A percentile compares a stretch with the other conserved stretches of the same genome.
phyloP scores from a whole-genome alignment of 1,284 basidiomycete species.

The Trichosporon asahii region DNA sequence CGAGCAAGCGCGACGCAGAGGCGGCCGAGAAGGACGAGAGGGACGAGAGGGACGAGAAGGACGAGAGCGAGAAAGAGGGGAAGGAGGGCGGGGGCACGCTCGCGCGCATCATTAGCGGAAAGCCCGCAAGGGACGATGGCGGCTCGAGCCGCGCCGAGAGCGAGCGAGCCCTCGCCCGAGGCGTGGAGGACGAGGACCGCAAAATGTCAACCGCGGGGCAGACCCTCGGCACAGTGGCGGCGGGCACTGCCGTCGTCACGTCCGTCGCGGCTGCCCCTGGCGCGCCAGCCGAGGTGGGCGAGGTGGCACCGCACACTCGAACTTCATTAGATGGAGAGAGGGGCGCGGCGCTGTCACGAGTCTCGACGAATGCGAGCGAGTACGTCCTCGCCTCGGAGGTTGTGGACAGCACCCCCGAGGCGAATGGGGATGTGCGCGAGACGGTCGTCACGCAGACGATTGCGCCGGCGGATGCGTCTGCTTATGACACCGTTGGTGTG shows the following conservation, averaged over 20 bases:
- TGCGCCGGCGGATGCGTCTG: neutral
- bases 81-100: neutral
- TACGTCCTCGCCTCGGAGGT: neutral
- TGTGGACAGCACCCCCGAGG: too few relatives aligned
- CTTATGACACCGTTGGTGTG: too few relatives aligned
- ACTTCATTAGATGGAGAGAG: neutral
- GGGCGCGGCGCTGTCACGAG: neutral
- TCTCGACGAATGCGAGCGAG: neutral
- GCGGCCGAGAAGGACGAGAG: conserved; percentile 25
- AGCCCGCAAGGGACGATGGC: neutral
- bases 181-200: neutral
- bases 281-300: too few relatives aligned
- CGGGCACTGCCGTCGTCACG: neutral
- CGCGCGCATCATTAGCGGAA: neutral
- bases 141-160: neutral
- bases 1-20: conserved; percentile 37
- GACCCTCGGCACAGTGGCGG: neutral
- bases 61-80: neutral
- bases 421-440: neutral
- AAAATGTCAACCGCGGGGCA: neutral
- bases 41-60: neutral
- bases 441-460: neutral
- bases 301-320: neutral
- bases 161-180: neutral
- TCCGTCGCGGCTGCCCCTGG: neutral